These are phyloP conservation scores for Panicum virgatum DNA, from an alignment of 202 grass and related monocot species.

Conservation along the genomic window DNA sequence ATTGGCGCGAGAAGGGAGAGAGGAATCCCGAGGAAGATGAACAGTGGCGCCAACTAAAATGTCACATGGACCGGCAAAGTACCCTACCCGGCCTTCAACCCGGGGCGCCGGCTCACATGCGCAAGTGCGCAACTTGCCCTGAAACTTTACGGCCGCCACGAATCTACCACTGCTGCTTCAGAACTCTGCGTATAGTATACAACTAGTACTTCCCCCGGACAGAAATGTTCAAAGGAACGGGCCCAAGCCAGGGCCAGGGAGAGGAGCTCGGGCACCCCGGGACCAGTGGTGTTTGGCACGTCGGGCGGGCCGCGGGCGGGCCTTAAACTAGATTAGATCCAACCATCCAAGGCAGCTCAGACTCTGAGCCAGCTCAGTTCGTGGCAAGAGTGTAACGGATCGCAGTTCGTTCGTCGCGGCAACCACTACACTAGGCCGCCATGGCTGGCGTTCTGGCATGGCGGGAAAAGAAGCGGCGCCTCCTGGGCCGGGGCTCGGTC, in stretches of 20 bases:
- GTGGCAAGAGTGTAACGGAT: constrained; percentile 18
- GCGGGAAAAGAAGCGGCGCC: not conserved
- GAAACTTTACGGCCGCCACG: constrained; percentile 31
- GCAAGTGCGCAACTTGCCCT: constrained; percentile 36
- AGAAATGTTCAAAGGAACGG: constrained; percentile 1
- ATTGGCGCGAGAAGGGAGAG: constrained; percentile 39
- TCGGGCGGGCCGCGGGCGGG: not conserved
- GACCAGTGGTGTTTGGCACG: constrained; percentile 42
- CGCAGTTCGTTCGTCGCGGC: not conserved
- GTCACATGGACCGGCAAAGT: constrained; percentile 49
- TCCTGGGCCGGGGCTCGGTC: not conserved
- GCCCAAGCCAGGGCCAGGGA: not conserved
- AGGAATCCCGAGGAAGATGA: constrained; percentile 51
- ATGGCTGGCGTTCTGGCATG: constrained; percentile 7
- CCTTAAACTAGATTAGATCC: constrained; percentile 31
- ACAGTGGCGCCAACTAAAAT: no score
- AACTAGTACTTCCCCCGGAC: not conserved
- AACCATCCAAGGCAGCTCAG: not conserved
- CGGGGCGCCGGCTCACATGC: constrained; percentile 31
- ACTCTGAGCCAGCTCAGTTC: no score
- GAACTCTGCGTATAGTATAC: not conserved
- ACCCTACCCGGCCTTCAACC: constrained; percentile 27
- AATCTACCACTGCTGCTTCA: constrained; percentile 1
- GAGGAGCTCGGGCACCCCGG: not conserved
- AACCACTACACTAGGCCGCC: constrained; percentile 23